Percentiles rank a stretch among this genome's conserved stretches.
Conservation (phyloP, 805 yeast species). For the Metschnikowia picachoensis region DNA sequence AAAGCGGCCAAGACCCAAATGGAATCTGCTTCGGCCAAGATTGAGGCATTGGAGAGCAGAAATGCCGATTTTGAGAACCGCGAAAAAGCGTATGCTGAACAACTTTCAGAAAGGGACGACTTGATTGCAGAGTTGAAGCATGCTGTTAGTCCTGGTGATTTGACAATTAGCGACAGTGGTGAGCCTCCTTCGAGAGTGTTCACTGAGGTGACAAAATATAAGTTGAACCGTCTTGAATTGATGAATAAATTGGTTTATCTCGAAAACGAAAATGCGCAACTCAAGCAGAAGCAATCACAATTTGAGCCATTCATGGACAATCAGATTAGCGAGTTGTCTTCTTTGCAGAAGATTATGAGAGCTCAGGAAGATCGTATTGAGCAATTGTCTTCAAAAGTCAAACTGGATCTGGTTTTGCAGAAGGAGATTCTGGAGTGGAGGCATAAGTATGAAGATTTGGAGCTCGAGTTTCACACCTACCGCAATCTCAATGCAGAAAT, state of each 20-base stretch:
- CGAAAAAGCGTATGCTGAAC: neutral
- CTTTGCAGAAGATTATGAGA: conserved; percentile 52
- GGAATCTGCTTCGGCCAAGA: conserved; percentile 52
- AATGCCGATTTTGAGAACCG: conserved; percentile 6
- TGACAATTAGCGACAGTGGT: conserved; percentile 3
- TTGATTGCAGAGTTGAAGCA: conserved; percentile 30
- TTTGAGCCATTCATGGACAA: conserved; percentile 52
- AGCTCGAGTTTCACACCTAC: conserved; percentile 41
- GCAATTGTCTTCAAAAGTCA: conserved; percentile 37
- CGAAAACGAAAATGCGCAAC: conserved; percentile 41
- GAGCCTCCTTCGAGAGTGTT: conserved; percentile 17
- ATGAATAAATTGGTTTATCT: conserved; percentile 43
- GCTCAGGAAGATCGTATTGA: conserved; percentile 47
- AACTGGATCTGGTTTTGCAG: conserved; percentile 41
- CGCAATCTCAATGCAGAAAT: conserved; percentile 34
- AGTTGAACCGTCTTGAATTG: conserved; percentile 42
- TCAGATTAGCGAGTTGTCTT: conserved; percentile 49
- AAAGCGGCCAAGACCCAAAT: conserved; percentile 45
- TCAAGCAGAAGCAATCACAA: conserved; percentile 40
- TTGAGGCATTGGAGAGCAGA: conserved; percentile 44
- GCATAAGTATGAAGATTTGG: conserved; percentile 40
- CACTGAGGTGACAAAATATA: conserved; percentile 35
- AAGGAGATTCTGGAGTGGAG: conserved; percentile 48
- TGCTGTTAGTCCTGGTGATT: conserved; percentile 8
- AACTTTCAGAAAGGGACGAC: conserved; percentile 27